phyloP scores from a whole-genome alignment of 202 grass and related monocot species.

The Eragrostis tef region DNA sequence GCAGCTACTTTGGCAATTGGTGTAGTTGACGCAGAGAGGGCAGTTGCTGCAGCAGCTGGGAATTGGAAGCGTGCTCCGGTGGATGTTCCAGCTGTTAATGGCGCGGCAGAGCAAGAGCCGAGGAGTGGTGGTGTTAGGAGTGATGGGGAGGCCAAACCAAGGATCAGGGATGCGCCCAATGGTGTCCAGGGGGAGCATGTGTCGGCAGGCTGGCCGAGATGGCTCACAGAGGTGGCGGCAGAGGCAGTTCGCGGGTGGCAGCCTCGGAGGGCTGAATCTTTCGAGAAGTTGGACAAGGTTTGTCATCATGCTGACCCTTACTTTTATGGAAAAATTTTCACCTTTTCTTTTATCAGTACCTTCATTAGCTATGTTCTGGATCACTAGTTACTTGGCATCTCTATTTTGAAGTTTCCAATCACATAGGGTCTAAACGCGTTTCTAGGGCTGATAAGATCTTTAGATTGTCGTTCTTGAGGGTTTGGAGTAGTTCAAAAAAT shows the following conservation, averaged over 20 bases:
- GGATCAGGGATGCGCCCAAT: constrained; percentile 63
- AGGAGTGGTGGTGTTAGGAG: constrained; percentile 42
- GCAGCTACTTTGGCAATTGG: constrained; percentile 28
- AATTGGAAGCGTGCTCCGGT: constrained; percentile 42
- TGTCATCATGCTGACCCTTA: constrained; percentile 4
- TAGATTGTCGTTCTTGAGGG: constrained; percentile 15
- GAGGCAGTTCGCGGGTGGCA: constrained; percentile 90
- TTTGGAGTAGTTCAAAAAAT: neutral
- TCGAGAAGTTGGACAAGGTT: constrained; percentile 95
- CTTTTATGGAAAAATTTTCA: constrained; percentile 28
- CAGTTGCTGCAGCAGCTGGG: constrained; percentile 35
- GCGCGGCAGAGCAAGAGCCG: constrained; percentile 39
- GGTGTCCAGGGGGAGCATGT: constrained; percentile 64
- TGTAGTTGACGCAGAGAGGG: constrained; percentile 47
- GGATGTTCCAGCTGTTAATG: constrained; percentile 42
- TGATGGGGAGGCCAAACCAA: constrained; percentile 48
- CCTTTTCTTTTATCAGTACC: constrained; percentile 18
- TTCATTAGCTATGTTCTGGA: constrained; percentile 33
- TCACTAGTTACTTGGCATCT: constrained; percentile 3
- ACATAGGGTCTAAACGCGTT: constrained; percentile 29
- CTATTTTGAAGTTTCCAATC: constrained; percentile 27
- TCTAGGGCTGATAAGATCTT: neutral
- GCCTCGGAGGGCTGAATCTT: constrained; percentile 82
- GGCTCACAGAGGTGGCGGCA: constrained; percentile 79
- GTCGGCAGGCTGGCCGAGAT: constrained; percentile 80